Evolutionary conservation across 352 stramenopile species (phyloP), one percentile per base, ranked within the genome.

Genomic region (Phytophthora hibernalis): DNA sequence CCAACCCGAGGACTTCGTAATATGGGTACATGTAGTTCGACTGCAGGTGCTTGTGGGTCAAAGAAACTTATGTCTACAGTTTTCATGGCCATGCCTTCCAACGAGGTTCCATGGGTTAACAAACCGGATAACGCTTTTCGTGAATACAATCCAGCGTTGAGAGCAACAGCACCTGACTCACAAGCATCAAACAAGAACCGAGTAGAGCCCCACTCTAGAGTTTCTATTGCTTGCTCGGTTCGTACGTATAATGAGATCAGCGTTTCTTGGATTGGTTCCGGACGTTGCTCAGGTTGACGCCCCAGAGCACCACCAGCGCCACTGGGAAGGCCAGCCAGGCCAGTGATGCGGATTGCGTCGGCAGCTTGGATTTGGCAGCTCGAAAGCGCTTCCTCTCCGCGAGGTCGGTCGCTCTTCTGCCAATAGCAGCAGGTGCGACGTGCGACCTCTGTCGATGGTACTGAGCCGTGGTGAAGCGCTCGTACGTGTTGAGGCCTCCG

Each of bases 381-480:
- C 85, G 85, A 31, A 87, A 90, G 58, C 69, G 55, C 64, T 93
- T 93, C 58, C 85, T 80, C 65, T 93, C 85, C 11, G 72, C 63
- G 40, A 93, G 83, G 37, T 79, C 76, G 1, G 83, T 92, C 24
- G 60, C 71, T 37, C 85, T 79, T 28, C 85, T 75, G 18, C 85
- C 85, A 38, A 93, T 89, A 9, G 79, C 58, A 38, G 72, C 64
- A 0, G 85, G 85, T 5, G 85, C 85, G 11, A 81, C 61, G 48
- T 74, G 60, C 20, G 83, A 91, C 5, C 85, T 80, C 52, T 80
- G 68, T 35, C 66, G 65, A 45, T 93, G 74, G 64, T 90, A 93
- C 57, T 93, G 69, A 15, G 85, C 85, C 16, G 85, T 93, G 20
- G 83, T 90, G 58, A 92, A 92, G 72, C 85, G 85, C 55, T 92